A percentile compares a stretch with the other conserved stretches of the same genome.
phyloP scores from a whole-genome alignment of 2,329 filamentous ascomycete species.

The Phaeosphaeriaceae sp. region DNA sequence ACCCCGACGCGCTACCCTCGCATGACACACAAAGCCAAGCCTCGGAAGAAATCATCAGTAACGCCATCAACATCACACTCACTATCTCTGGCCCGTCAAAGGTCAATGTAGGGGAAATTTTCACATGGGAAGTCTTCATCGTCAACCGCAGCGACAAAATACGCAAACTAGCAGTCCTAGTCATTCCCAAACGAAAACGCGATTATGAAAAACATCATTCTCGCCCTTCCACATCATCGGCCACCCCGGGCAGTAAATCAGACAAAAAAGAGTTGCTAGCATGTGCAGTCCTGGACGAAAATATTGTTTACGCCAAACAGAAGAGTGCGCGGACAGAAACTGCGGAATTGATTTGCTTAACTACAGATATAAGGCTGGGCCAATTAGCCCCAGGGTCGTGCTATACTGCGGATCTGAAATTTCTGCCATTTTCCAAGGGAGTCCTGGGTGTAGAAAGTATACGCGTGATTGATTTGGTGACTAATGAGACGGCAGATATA shows the following conservation, averaged over 20 bases:
- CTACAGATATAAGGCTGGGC: slow-evolving; percentile 75
- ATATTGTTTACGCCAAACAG: slow-evolving; percentile 73
- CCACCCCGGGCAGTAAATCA: slow-evolving; percentile 23
- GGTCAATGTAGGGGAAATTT: slow-evolving; percentile 69
- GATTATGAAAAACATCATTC: slow-evolving; percentile 53
- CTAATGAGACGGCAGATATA: slow-evolving; percentile 79
- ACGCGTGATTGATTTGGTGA: slow-evolving; percentile 73
- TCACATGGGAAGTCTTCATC: slow-evolving; percentile 76
- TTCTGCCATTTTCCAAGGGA: slow-evolving; percentile 70
- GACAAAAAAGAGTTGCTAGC: slow-evolving; percentile 55
- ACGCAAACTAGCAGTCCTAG: slow-evolving; percentile 73
- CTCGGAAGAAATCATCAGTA: slow-evolving; percentile 26
- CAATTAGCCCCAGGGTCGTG: slow-evolving; percentile 75
- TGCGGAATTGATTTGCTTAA: slow-evolving; percentile 75
- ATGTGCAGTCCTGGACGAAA: slow-evolving; percentile 74
- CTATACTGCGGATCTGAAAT: slow-evolving; percentile 74
- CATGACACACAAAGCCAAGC: slow-evolving; percentile 23
- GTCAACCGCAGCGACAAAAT: slow-evolving; percentile 70
- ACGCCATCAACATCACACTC: slow-evolving; percentile 73
- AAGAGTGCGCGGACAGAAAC: slow-evolving; percentile 67
- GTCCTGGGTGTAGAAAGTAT: slow-evolving; percentile 75
- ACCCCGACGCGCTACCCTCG: slow-evolving; percentile 37
- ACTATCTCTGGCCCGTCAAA: slow-evolving; percentile 70
- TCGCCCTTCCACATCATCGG: slow-evolving; percentile 52
- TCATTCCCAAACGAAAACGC: slow-evolving; percentile 69